Conservation (phyloP, 768 basidiomycete species). For the Kondoa malvinella region DNA sequence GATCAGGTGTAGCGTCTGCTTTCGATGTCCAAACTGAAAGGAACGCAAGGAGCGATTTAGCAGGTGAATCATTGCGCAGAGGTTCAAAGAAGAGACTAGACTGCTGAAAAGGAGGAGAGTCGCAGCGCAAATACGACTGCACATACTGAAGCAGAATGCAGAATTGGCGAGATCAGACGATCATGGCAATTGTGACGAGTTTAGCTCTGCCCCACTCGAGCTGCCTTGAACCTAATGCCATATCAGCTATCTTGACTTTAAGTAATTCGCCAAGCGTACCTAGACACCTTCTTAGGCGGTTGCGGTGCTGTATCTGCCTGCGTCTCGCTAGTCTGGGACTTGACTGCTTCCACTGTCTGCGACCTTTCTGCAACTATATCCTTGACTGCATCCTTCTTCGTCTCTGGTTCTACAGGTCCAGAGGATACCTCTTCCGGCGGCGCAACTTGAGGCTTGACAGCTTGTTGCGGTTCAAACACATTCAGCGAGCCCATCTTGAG, state of each 20-base stretch:
- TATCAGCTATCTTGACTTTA: neutral
- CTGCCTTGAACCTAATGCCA: neutral
- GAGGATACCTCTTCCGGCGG: too few species aligned
- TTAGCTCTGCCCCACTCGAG: neutral
- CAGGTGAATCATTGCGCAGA: too few species aligned
- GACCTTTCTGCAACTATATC: neutral
- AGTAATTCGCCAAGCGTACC: neutral
- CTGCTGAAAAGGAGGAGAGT: too few species aligned
- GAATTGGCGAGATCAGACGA: too few species aligned
- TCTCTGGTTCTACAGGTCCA: neutral
- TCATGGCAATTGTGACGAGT: too few species aligned
- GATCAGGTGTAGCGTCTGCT: too few species aligned
- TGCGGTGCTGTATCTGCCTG: neutral
- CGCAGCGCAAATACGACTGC: too few species aligned
- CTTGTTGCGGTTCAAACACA: neutral
- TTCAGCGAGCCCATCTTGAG: neutral
- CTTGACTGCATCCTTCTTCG: neutral
- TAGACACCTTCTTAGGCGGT: neutral
- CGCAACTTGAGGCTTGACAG: too few species aligned
- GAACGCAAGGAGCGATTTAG: too few species aligned
- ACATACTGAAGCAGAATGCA: too few species aligned
- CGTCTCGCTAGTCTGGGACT: neutral
- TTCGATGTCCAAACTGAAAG: too few species aligned
- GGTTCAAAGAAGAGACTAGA: too few species aligned
- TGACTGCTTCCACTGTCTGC: neutral